Conservation (phyloP, 169 alveolate genomes). For the Amoebophrya sp. region DNA sequence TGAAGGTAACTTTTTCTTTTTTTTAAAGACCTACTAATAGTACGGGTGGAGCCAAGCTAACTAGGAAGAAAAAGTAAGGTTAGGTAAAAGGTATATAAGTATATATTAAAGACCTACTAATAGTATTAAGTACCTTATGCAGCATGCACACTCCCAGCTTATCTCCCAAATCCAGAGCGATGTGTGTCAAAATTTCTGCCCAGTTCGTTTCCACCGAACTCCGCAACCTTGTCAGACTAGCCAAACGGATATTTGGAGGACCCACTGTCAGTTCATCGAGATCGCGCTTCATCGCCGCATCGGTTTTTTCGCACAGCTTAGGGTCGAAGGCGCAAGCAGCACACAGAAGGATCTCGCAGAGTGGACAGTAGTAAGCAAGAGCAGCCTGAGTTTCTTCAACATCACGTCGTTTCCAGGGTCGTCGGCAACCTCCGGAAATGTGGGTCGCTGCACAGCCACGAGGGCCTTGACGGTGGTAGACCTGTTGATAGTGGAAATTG, state of each 20-base stretch:
- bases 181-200: neutral
- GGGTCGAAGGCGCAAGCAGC: constrained; percentile 20
- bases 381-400: neutral
- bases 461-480: constrained; percentile 10
- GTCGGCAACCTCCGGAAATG: constrained; percentile 13
- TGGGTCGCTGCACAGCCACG: constrained; percentile 5
- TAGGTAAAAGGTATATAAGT: too few relatives aligned
- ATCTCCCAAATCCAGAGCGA: neutral
- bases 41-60: too few relatives aligned
- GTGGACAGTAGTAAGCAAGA: neutral
- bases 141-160: constrained; percentile 20
- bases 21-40: too few relatives aligned
- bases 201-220: neutral
- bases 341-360: neutral
- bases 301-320: constrained; percentile 8
- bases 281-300: constrained; percentile 23
- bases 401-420: neutral
- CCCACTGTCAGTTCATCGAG: constrained; percentile 9
- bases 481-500: neutral
- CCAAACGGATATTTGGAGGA: neutral
- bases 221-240: neutral
- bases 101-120: too few relatives aligned
- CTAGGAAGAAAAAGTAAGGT: too few relatives aligned
- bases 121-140: neutral
- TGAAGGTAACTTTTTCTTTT: too few relatives aligned